A percentile compares a stretch with the other conserved stretches of the same genome.
Evolutionary conservation across 129 eudicot species (phyloP).

Genomic region (Tagetes erecta): DNA sequence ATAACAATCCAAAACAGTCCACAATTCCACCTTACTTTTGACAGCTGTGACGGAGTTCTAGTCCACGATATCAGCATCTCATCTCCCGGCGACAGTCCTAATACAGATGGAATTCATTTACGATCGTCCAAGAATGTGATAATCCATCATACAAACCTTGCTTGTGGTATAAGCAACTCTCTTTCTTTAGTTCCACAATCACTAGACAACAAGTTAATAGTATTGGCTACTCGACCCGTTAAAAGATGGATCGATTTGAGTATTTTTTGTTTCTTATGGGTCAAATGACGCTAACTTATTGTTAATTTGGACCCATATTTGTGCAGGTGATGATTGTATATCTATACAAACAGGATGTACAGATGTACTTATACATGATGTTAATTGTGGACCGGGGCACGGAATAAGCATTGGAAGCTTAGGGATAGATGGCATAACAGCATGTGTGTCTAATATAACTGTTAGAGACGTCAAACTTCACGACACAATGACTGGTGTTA

Average conservation of each 20-base stretch:
- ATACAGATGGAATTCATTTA: conserved; percentile 91
- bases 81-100: conserved; percentile 89
- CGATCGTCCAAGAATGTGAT: conserved; percentile 71
- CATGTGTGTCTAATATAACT: conserved; percentile 85
- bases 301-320: not conserved
- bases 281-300: not conserved
- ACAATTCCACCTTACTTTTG: conserved; percentile 82
- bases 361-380: conserved; percentile 69
- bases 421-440: conserved; percentile 68
- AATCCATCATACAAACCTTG: conserved; percentile 59
- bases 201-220: not conserved
- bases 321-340: conserved; percentile 90
- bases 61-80: conserved; percentile 53
- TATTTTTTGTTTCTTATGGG: not conserved
- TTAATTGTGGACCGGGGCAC: conserved; percentile 96
- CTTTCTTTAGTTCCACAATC: not conserved
- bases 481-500: conserved; percentile 84
- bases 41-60: conserved; percentile 62
- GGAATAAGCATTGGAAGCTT: conserved; percentile 94
- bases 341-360: conserved; percentile 96
- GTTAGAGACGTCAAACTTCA: conserved; percentile 62
- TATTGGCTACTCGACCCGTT: not conserved
- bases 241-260: not conserved
- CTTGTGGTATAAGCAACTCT: conserved; percentile 62
- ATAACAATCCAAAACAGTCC: conserved; percentile 85